Base-by-base conservation (phyloP, 2,329 filamentous ascomycete genomes). In the Colletotrichum higginsianum region DNA sequence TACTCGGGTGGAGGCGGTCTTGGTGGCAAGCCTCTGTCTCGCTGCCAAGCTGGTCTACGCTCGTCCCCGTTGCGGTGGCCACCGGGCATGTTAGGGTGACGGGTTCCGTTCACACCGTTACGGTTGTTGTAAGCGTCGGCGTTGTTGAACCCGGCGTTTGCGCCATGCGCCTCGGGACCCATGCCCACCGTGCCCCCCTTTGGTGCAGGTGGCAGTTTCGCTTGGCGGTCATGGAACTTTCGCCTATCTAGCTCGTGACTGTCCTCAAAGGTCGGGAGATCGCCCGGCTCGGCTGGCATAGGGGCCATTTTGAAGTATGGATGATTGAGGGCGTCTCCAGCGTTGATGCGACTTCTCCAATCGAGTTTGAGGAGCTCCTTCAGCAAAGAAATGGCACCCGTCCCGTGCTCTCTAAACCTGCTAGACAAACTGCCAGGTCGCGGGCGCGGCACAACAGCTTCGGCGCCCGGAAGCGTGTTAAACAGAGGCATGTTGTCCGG, bases 161-260 rank as follows among this genome's bases (percentile, higher is more conserved):
- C 86, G 11, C 86, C 85, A 65, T 76, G 76, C 5, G 75, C 78
- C 38, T 86, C 86, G 1, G 86, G 85, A n/a, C 90, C 90, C 77
- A 94, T 90, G 16, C 96, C 96, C 3, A 98, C 95, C 1, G 94
- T 95, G 4, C 94, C 96, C 15, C 95, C 96, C 76, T 96, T 95
- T 0, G 96, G 96, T 0, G 96, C 96, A 15, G 96, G 96, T 4
- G 96, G 96, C 13, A 96, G 87, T 26, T 92, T 93, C 26, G 93
- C 93, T 78, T 94, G 94, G 77, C 96, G 92, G 70, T 95, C 93
- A 75, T 97, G 92, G 76, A 95, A 96, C 82, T 96, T 97, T 80
- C 95, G 91, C 61, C 96, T 90, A 80, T 99, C 96, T n/a, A 98
- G 86, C 81, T 99, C 96, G 82, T 99, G 96, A 55, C 95, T 98